A percentile compares a stretch with the other conserved stretches of the same genome.
Conservation (phyloP, 345 rosid genomes). For the Boechera retrofracta region DNA sequence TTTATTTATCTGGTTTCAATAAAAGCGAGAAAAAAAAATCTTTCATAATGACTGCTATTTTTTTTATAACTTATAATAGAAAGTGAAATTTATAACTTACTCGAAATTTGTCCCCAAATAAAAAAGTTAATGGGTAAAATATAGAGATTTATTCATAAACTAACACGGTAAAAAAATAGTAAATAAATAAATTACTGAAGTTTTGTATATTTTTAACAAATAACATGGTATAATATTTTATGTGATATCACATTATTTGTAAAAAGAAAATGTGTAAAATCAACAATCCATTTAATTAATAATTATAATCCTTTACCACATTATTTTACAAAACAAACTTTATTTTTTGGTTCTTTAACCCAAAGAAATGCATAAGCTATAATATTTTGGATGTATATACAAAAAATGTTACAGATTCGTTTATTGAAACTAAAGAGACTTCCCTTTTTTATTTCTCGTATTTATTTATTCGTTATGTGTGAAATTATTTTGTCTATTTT, state of each 20-base stretch:
- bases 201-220: too few relatives aligned
- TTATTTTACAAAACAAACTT: not conserved
- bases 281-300: too few relatives aligned
- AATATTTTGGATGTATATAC: not conserved
- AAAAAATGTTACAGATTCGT: not conserved
- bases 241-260: too few relatives aligned
- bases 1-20: too few relatives aligned
- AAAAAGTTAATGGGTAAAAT: not conserved
- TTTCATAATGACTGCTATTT: too few relatives aligned
- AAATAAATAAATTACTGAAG: not conserved
- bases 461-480: not conserved
- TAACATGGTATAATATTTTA: too few relatives aligned
- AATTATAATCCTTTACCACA: not conserved
- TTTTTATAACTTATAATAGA: too few relatives aligned
- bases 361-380: not conserved
- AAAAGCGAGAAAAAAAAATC: too few relatives aligned
- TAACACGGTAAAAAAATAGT: not conserved
- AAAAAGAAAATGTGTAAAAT: too few relatives aligned
- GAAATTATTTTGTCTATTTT: slow-evolving; percentile 15
- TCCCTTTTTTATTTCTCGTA: not conserved
- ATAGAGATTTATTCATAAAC: not conserved
- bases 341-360: not conserved
- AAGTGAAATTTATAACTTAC: not conserved
- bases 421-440: slow-evolving; percentile 4
- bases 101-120: too few relatives aligned